A percentile compares a stretch with the other conserved stretches of the same genome.
phyloP scores from a whole-genome alignment of 805 yeast genomes.

The Ogataea allantospora region DNA sequence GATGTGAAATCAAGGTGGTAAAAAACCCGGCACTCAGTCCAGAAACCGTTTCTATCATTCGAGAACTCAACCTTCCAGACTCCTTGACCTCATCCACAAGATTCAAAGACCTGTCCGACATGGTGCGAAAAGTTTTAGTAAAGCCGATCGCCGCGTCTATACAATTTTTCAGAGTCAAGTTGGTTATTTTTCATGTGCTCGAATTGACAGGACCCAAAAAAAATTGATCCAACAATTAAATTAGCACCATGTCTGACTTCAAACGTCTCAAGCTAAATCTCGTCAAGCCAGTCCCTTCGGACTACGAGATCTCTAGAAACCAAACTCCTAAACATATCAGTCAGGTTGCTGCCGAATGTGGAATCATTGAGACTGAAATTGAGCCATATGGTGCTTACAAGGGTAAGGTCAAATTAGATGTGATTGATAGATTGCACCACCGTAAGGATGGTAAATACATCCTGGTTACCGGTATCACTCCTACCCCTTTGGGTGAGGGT shows the following conservation, averaged over 20 bases:
- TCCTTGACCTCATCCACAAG: constrained; percentile 17
- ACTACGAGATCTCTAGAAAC: constrained; percentile 82
- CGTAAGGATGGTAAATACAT: constrained; percentile 79
- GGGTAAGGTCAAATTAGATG: constrained; percentile 77
- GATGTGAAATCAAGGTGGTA: constrained; percentile 83
- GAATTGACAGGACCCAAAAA: constrained; percentile 11
- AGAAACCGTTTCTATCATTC: constrained; percentile 50
- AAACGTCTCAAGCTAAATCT: constrained; percentile 38
- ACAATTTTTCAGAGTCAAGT: constrained; percentile 7
- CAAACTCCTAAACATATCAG: constrained; percentile 84
- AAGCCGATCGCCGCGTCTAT: constrained; percentile 12
- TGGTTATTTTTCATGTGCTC: constrained; percentile 7
- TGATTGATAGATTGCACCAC: constrained; percentile 63
- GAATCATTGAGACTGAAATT: constrained; percentile 73
- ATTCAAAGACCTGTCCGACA: constrained; percentile 13
- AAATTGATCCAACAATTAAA: constrained; percentile 12
- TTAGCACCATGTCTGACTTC: constrained; percentile 32
- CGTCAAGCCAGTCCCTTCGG: constrained; percentile 78
- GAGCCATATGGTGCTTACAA: constrained; percentile 88
- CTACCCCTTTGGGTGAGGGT: constrained; percentile 98
- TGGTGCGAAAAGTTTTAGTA: constrained; percentile 4
- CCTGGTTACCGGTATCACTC: constrained; percentile 95
- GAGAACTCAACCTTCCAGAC: constrained; percentile 10
- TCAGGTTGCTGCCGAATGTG: constrained; percentile 75
- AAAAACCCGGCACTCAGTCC: constrained; percentile 81